Base-by-base conservation (phyloP, 768 basidiomycete species). In the Tylopilus subfusipes region DNA sequence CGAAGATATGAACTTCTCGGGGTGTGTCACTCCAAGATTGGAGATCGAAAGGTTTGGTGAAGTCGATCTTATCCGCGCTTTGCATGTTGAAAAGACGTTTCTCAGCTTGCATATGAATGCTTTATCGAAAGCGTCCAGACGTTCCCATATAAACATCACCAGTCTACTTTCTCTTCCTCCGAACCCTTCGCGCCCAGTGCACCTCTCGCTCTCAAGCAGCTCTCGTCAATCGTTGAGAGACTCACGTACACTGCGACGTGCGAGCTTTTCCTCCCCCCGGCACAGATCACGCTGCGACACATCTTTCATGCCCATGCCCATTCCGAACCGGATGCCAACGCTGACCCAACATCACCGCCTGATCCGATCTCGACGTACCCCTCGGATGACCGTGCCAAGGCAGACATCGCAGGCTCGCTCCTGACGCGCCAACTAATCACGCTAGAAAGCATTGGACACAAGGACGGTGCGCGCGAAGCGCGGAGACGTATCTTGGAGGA, bases 1-100 rank as follows among this genome's bases (percentile, higher is more conserved):
- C 77, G 85, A 21, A 74, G 93, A 43, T 95, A 86, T 81, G 92
- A 97, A 71, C 68, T 96, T 29, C 73, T 95, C 24, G 93, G 81
- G 0, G 82, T 87, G 5, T 93, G 90, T 66, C 84, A 83, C 63
- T 78, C 80, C 27, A 93, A 90, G 68, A 83, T 84, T 25, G 87
- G 86, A 0, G 88, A 96, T 59, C 78, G 86, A 21, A 81, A 80
- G 79, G 93, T 90, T 42, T 29, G 76, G 48, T 56, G 13, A 25
- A n/a, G 24, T 57, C 50, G 16, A 38, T 48, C 48, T 42, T 50
- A 54, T 21, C 13, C 2, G 0, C 31, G n/a, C 8, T 14, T 22
- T n/a, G 8, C 1, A 43, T 40, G 9, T 25, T 63, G 4, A 61
- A 11, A 19, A 3, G 6, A 22, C 2, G 8, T 30, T 18, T 25